phyloP scores from a whole-genome alignment of 306 rosid genomes.

The Inga leiocalycina region DNA sequence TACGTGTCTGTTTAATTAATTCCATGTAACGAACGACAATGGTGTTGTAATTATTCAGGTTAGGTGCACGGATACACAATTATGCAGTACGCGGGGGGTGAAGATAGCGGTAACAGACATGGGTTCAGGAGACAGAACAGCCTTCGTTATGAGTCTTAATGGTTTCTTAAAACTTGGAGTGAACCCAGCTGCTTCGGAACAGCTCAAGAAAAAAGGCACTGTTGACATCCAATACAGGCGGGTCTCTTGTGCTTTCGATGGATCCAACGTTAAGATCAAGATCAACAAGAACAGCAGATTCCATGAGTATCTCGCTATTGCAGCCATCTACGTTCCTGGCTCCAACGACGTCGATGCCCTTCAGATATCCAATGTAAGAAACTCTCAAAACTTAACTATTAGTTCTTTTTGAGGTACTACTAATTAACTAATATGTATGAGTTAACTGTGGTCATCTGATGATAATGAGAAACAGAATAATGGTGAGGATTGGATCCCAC shows the following conservation, averaged over 20 bases:
- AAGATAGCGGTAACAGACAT: slow-evolving; percentile 40
- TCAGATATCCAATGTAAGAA: slow-evolving; percentile 16
- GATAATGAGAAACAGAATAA: too few species aligned
- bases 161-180: slow-evolving; percentile 35
- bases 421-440: too few species aligned
- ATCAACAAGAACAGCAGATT: slow-evolving; percentile 62
- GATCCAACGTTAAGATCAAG: slow-evolving; percentile 41
- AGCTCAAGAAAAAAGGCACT: slow-evolving; percentile 39
- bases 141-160: slow-evolving; percentile 43
- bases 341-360: slow-evolving; percentile 55
- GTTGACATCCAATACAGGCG: slow-evolving; percentile 46
- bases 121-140: slow-evolving; percentile 51
- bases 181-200: slow-evolving; percentile 34
- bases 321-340: slow-evolving; percentile 50
- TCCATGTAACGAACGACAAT: too few species aligned
- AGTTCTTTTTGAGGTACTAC: too few species aligned
- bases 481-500: too few species aligned
- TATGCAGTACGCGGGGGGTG: background rate
- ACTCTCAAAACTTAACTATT: too few species aligned
- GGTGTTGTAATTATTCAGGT: slow-evolving; percentile 9
- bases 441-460: too few species aligned
- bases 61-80: slow-evolving; percentile 32
- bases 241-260: slow-evolving; percentile 49
- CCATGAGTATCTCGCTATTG: slow-evolving; percentile 63
- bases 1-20: too few species aligned